Evolutionary conservation across 2,329 filamentous ascomycete species (phyloP).

Genomic region (Claviceps citrina): DNA sequence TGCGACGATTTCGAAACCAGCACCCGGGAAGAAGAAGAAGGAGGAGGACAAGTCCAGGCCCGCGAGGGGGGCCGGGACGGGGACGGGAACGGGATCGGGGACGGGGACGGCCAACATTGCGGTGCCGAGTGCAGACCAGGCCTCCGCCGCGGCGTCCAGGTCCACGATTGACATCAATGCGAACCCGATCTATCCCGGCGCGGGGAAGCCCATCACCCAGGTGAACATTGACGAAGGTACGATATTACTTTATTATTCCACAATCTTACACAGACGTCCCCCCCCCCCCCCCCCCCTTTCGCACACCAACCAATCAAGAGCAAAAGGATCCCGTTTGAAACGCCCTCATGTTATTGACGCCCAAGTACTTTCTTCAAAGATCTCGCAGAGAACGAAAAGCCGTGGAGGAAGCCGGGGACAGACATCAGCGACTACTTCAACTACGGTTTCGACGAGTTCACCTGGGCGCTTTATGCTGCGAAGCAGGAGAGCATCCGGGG

Average conservation of each 20-base stretch:
- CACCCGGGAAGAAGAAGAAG: constrained; percentile 31
- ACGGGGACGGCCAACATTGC: constrained; percentile 16
- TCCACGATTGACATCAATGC: constrained; percentile 76
- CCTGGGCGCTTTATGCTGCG: constrained; percentile 84
- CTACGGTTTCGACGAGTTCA: constrained; percentile 97
- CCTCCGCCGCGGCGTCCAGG: constrained; percentile 53
- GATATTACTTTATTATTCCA: no score
- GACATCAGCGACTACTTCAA: constrained; percentile 98
- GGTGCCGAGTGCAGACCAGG: constrained; percentile 33
- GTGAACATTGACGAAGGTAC: constrained; percentile 56
- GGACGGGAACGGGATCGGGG: constrained; percentile 18
- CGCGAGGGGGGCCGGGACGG: constrained; percentile 6
- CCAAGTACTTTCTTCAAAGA: no score
- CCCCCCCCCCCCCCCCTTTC: no score
- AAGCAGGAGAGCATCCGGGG: constrained; percentile 70
- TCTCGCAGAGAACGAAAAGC: constrained; percentile 70
- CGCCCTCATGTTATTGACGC: no score
- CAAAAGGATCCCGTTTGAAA: no score
- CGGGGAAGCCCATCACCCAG: constrained; percentile 68
- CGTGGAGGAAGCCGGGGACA: constrained; percentile 86
- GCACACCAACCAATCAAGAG: no score
- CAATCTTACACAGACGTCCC: no score
- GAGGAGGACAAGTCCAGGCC: constrained; percentile 19
- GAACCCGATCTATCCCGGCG: constrained; percentile 61
- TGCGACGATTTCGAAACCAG: constrained; percentile 28